Percentiles rank a stretch among this genome's conserved stretches.
phyloP scores from a whole-genome alignment of 2,329 filamentous ascomycete genomes.

The Acrocalymma vagum region DNA sequence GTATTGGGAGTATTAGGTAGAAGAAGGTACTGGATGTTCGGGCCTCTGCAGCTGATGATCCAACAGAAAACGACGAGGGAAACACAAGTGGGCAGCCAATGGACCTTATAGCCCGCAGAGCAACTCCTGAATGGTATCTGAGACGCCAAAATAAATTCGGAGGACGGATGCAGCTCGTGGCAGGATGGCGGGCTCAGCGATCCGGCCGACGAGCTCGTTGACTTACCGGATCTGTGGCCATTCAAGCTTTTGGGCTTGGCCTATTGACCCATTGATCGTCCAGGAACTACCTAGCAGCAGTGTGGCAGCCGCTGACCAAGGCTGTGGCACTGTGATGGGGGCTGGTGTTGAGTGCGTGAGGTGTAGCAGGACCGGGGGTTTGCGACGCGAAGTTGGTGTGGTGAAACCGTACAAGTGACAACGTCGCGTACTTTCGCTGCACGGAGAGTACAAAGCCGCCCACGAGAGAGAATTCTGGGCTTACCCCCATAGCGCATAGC shows the following conservation, averaged over 20 bases:
- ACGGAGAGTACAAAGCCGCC: conserved; percentile 42
- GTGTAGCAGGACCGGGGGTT: conserved; percentile 47
- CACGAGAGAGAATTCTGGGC: conserved; percentile 18
- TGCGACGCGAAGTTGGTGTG: conserved; percentile 43
- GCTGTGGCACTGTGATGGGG: conserved; percentile 27
- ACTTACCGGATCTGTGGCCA: conserved; percentile 37
- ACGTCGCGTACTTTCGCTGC: conserved; percentile 30
- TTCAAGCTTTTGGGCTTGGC: conserved; percentile 43
- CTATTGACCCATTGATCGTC: conserved; percentile 36
- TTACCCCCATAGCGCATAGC: conserved; percentile 30
- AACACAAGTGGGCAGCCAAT: conserved; percentile 47
- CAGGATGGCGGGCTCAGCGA: conserved; percentile 36
- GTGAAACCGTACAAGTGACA: conserved; percentile 48
- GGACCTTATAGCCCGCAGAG: conserved; percentile 45
- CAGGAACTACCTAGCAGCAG: conserved; percentile 32
- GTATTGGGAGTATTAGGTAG: conserved; percentile 47
- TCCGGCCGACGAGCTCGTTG: conserved; percentile 43
- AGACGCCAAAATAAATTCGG: conserved; percentile 48
- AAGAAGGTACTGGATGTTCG: conserved; percentile 37
- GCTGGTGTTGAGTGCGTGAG: conserved; percentile 39
- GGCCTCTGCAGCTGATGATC: conserved; percentile 42
- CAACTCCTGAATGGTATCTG: conserved; percentile 43
- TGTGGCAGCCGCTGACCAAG: conserved; percentile 38
- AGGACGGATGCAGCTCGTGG: conserved; percentile 44
- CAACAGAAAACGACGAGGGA: conserved; percentile 47